Base-by-base conservation (phyloP, 139 green algal genomes). In the Chlamydomonas applanata region DNA sequence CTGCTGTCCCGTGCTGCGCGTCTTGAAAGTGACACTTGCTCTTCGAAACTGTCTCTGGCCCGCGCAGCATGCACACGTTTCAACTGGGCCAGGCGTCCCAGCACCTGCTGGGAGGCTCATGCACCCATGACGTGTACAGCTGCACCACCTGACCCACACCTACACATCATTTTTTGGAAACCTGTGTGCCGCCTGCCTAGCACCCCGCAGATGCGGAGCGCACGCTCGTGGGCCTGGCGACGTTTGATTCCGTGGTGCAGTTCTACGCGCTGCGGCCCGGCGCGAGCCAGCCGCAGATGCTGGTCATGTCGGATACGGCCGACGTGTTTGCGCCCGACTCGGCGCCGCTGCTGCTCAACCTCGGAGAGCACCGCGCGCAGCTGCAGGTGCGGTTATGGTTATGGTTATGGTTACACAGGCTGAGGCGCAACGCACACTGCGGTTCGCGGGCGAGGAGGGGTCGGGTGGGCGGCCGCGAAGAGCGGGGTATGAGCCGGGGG, bases 171-270 rank as follows among this genome's bases (percentile, higher is more conserved):
- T 14, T 63, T 63, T 63, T 54, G 45, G 13, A 24, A 16, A 54
- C 45, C 16, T 14, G 22, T 61, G 7, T 27, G 33, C 24, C n/a
- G 2, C 11, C 17, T 68, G 60, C 27, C 19, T 71, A 32, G 20
- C 33, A 27, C 2, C 24, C 30, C 19, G 24, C 87, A 86, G 91
- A 88, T 22, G 73, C 75, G 13, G 83, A 94, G 7, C 66, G 75
- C 34, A 78, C 89, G 7, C 72, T 87, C 44, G 81, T 97, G 19
- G 92, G 83, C 32, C 72, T 98, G 35, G 91, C 88, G 25, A 97
- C 94, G 1, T 97, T 90, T 81, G 94, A 97, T 81, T 75, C 68
- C 62, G 60, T 76, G n/a, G 76, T 97, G 34, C 89, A 97, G 46
- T 98, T 96, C 81, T 97, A 94, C 79, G 69, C 46, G 30, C 34